phyloP scores from a whole-genome alignment of 495 filamentous ascomycete species.

The Parathielavia hyrcaniae region DNA sequence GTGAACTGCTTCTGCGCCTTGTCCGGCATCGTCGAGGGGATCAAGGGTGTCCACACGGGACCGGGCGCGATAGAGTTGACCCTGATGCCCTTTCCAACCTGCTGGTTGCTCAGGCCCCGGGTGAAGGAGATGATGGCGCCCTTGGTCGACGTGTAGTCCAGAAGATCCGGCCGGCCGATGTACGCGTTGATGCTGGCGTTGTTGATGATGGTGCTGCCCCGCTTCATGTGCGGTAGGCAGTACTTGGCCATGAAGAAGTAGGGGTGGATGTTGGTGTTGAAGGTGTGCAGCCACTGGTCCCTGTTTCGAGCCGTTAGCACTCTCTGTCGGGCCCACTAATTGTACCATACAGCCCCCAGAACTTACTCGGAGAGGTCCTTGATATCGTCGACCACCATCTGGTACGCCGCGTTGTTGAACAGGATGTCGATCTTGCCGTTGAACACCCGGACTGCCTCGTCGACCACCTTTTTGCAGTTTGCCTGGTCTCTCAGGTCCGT shows the following conservation, averaged over 20 bases:
- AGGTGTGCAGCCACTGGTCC: conserved; percentile 72
- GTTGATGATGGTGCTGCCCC: conserved; percentile 77
- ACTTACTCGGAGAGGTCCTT: conserved; percentile 63
- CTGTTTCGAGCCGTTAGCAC: conserved; percentile 22
- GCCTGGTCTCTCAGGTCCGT: conserved; percentile 56
- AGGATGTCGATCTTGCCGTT: conserved; percentile 63
- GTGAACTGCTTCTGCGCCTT: conserved; percentile 66
- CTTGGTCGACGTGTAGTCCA: conserved; percentile 82
- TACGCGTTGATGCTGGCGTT: conserved; percentile 78
- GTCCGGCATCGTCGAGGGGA: conserved; percentile 69
- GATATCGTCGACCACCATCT: conserved; percentile 70
- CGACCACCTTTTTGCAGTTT: conserved; percentile 65
- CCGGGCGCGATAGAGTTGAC: conserved; percentile 79
- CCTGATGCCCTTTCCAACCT: conserved; percentile 63
- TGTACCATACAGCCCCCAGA: background rate
- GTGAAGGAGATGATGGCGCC: conserved; percentile 81
- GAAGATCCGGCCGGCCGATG: conserved; percentile 70
- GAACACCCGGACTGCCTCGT: conserved; percentile 57
- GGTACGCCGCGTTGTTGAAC: conserved; percentile 74
- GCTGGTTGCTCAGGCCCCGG: conserved; percentile 69
- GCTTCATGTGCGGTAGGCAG: conserved; percentile 64
- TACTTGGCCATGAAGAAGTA: conserved; percentile 76
- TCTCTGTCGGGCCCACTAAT: background rate
- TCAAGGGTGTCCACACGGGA: conserved; percentile 78
- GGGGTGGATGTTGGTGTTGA: conserved; percentile 70